Evolutionary conservation across 208 protist species (phyloP).

Genomic region (Crithidia acanthocephali): DNA sequence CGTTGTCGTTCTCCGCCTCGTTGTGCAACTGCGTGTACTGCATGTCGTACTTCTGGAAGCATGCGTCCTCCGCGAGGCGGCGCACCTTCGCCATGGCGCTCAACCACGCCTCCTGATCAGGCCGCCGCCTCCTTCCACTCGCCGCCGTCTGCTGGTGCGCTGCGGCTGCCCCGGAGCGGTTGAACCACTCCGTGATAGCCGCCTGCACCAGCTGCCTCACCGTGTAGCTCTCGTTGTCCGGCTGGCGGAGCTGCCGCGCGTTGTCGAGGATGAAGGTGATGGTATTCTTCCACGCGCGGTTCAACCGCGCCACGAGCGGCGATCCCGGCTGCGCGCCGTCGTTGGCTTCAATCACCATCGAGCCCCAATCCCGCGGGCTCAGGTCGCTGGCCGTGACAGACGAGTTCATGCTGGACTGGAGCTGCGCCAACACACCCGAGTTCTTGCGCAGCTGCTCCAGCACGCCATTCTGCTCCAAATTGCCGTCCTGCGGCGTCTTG

Average conservation of each 20-base stretch:
- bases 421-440: conserved; percentile 5
- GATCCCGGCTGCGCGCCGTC: not conserved
- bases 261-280: conserved; percentile 27
- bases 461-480: not conserved
- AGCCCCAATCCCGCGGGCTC: conserved; percentile 19
- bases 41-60: conserved; percentile 33
- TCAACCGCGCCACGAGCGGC: conserved; percentile 6
- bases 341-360: conserved; percentile 5
- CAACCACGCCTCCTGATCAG: conserved; percentile 16
- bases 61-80: conserved; percentile 22
- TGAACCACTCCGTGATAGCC: conserved; percentile 17
- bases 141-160: not conserved
- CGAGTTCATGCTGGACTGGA: conserved; percentile 11
- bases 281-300: conserved; percentile 19
- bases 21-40: conserved; percentile 29
- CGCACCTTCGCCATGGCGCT: conserved; percentile 15
- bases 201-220: conserved; percentile 14
- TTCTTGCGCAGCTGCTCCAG: not conserved
- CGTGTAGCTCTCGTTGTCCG: conserved; percentile 12
- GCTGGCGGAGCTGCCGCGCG: conserved; percentile 22
- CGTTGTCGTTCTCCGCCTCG: conserved; percentile 21
- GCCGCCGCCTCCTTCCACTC: not conserved
- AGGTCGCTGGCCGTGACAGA: conserved; percentile 29
- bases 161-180: not conserved
- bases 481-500: not conserved